phyloP scores from a whole-genome alignment of 2,329 filamentous ascomycete species.

The Stylonectria norvegica region DNA sequence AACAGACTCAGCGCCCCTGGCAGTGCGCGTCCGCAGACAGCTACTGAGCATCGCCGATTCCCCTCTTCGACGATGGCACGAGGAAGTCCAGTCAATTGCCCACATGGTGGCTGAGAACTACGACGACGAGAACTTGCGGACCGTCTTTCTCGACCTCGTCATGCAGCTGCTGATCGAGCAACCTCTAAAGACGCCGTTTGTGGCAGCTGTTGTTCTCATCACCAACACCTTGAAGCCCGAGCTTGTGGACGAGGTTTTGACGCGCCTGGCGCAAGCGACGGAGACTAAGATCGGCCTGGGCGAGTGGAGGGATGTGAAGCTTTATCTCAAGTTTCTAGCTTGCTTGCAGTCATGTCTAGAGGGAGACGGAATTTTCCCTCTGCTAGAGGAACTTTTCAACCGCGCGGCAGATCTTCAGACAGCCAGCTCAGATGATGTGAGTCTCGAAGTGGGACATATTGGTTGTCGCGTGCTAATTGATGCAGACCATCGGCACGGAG shows the following conservation, averaged over 20 bases:
- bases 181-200: constrained; percentile 95
- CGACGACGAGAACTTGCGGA: constrained; percentile 76
- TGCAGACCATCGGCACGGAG: constrained; percentile 69
- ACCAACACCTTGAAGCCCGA: constrained; percentile 76
- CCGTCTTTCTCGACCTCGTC: constrained; percentile 68
- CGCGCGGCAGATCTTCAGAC: constrained; percentile 92
- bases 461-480: constrained; percentile 9
- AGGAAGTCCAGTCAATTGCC: constrained; percentile 72
- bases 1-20: constrained; percentile 66
- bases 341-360: constrained; percentile 77
- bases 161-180: constrained; percentile 82
- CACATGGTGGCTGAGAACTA: constrained; percentile 77
- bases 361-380: constrained; percentile 78
- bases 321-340: constrained; percentile 83
- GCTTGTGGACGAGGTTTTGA: constrained; percentile 67
- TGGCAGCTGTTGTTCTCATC: constrained; percentile 77
- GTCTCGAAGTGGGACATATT: constrained; percentile 31
- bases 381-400: constrained; percentile 86
- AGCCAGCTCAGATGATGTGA: constrained; percentile 85
- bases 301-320: constrained; percentile 87
- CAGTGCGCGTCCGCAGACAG: constrained; percentile 71
- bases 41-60: constrained; percentile 79
- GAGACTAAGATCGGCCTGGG: constrained; percentile 69
- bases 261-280: constrained; percentile 55
- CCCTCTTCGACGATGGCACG: constrained; percentile 71